Conservation (phyloP, 176 grass and related monocot genomes). For the Triticum urartu region DNA sequence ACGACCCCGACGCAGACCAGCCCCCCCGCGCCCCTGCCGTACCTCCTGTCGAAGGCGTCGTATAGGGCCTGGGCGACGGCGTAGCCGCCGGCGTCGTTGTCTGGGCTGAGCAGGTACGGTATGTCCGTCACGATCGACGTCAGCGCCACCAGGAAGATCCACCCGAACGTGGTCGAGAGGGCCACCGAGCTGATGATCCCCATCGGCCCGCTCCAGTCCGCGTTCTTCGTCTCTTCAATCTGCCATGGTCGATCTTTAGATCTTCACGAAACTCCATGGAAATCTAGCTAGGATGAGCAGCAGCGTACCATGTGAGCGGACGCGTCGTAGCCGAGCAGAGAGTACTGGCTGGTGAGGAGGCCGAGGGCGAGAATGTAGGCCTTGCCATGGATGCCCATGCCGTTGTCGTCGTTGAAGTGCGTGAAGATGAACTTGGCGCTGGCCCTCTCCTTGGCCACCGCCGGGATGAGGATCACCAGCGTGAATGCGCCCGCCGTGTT, state of each 20-base stretch:
- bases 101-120: conserved; percentile 42
- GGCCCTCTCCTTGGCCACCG: conserved; percentile 48
- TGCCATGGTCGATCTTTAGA: not conserved
- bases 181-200: conserved; percentile 59
- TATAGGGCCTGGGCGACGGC: conserved; percentile 67
- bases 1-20: conserved; percentile 54
- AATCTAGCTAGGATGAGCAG: not conserved
- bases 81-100: conserved; percentile 70
- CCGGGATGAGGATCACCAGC: conserved; percentile 49
- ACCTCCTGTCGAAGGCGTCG: conserved; percentile 41
- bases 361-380: conserved; percentile 60
- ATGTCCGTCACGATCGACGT: conserved; percentile 52
- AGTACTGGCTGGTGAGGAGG: conserved; percentile 67
- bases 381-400: conserved; percentile 36
- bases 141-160: conserved; percentile 54
- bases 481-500: conserved; percentile 41
- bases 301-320: conserved; percentile 62
- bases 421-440: conserved; percentile 59
- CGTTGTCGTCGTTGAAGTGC: conserved; percentile 62
- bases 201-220: conserved; percentile 57
- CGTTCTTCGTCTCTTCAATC: conserved; percentile 79
- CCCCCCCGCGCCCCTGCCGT: conserved; percentile 51
- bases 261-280: not conserved
- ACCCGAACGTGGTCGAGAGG: conserved; percentile 48
- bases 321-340: conserved; percentile 51